Base-by-base conservation (phyloP, 2,329 filamentous ascomycete genomes). In the Aspergillus quadrilineatus region DNA sequence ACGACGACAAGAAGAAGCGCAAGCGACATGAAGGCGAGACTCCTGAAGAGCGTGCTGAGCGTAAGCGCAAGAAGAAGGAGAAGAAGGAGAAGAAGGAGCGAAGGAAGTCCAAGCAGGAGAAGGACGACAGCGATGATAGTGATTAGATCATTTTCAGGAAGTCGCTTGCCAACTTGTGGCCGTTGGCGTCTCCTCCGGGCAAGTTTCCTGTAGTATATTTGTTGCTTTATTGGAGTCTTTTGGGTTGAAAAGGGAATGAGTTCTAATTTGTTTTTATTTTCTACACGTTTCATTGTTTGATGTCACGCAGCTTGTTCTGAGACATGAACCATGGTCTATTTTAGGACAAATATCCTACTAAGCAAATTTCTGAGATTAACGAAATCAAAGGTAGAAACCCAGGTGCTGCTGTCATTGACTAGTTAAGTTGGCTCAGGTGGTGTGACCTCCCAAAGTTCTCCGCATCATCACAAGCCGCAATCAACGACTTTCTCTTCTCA, bases 31-130 rank as follows among this genome's bases (percentile, higher is more conserved):
- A 85, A 50, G 77, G 79, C 67, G 77, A 88, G 64, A 80, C 73
- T 29, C 64, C 72, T 46, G 79, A 77, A 65, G 77, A 77, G 70
- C 74, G 69, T 58, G 76, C 74, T 43, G 79, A 80, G 66, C 74
- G 78, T 53, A 81, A 81, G 71, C 68, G 71, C 57, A 77, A 75
- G 71, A 80, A 81, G 73, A 81, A 80, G 71, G 78, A 80, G 64
- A 80, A 80, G 70, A 80, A 82, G 66, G 79, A 80, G 59, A 80
- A 79, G 71, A 79, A 80, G 65, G 82, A 86, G 76, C 86, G 88
- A 78, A 91, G 91, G 82, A 94, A 90, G 81, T 85, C 87, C 67
- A 89, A 90, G 79, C 86, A 92, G 82, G 88, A 90, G 72, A 87
- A 90, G 36, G 88, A 88, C 68, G 87, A 91, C 78, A 88, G 85